phyloP scores from a whole-genome alignment of 805 yeast species.

The Metschnikowia cerradonensis region DNA sequence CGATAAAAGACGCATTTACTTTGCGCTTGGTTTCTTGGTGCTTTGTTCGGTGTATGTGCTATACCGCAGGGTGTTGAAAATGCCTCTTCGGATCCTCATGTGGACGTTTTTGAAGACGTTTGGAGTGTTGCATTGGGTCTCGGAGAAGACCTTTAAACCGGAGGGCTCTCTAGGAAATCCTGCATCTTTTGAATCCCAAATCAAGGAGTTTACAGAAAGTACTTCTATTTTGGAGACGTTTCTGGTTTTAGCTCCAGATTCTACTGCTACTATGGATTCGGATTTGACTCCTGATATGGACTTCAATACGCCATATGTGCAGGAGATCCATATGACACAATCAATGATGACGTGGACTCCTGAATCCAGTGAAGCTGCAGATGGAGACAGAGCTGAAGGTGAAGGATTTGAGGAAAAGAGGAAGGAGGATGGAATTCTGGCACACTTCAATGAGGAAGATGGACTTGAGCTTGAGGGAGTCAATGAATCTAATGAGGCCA shows the following conservation, averaged over 20 bases:
- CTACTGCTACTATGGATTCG: no score
- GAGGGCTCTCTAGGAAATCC: no score
- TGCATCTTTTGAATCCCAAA: no score
- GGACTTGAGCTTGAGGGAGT: no score
- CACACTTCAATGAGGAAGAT: no score
- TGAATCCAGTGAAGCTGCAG: neutral
- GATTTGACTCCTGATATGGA: neutral
- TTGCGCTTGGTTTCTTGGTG: constrained; percentile 43
- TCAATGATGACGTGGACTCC: neutral
- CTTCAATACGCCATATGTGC: neutral
- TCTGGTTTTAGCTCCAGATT: neutral
- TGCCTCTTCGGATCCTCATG: constrained; percentile 41
- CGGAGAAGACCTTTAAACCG: neutral
- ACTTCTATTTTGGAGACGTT: neutral
- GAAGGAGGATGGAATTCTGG: no score
- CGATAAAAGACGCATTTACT: constrained; percentile 47
- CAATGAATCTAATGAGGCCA: no score
- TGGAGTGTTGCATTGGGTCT: constrained; percentile 15
- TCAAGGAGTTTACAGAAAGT: no score
- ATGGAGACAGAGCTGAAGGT: neutral
- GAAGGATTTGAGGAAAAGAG: no score
- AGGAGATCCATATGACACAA: neutral
- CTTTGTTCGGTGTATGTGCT: constrained; percentile 47
- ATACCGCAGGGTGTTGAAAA: constrained; percentile 45
- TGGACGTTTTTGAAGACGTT: constrained; percentile 45